Evolutionary conservation across 371 early-diverging fungal genomes (phyloP).

Genomic region (Mucor lusitanicus): DNA sequence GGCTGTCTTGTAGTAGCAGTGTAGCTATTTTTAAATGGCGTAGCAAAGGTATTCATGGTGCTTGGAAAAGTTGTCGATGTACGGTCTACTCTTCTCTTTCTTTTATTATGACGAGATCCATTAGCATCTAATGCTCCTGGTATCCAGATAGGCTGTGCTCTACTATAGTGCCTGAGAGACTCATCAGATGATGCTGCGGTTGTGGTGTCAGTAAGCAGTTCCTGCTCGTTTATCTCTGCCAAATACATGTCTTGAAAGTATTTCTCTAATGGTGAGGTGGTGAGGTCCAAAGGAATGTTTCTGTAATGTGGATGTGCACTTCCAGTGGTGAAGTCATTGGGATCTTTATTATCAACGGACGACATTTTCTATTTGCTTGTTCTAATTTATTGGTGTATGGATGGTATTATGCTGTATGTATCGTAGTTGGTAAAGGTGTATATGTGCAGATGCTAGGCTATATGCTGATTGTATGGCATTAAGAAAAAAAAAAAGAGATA

Average conservation of each 20-base stretch:
- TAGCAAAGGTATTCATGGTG: neutral
- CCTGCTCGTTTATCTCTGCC: neutral
- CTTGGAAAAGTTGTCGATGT: neutral
- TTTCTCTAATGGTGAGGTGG: neutral
- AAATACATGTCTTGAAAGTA: neutral
- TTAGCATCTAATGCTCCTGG: neutral
- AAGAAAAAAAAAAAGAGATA: neutral
- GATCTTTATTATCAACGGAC: neutral
- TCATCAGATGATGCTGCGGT: neutral
- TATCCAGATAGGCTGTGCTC: neutral
- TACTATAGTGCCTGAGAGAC: neutral
- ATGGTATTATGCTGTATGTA: neutral
- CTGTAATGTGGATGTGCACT: neutral
- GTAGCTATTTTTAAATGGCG: neutral
- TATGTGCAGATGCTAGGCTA: neutral
- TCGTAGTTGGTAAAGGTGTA: neutral
- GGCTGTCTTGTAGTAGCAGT: neutral
- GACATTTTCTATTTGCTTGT: neutral
- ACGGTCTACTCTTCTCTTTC: neutral
- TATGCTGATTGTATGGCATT: neutral
- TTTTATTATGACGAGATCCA: neutral
- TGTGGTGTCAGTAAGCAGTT: neutral
- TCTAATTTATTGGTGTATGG: neutral
- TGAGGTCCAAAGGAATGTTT: slow-evolving; percentile 6
- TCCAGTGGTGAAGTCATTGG: neutral